A percentile compares a stretch with the other conserved stretches of the same genome.
phyloP scores from a whole-genome alignment of 345 rosid species.

The Pugionium dolabratum region DNA sequence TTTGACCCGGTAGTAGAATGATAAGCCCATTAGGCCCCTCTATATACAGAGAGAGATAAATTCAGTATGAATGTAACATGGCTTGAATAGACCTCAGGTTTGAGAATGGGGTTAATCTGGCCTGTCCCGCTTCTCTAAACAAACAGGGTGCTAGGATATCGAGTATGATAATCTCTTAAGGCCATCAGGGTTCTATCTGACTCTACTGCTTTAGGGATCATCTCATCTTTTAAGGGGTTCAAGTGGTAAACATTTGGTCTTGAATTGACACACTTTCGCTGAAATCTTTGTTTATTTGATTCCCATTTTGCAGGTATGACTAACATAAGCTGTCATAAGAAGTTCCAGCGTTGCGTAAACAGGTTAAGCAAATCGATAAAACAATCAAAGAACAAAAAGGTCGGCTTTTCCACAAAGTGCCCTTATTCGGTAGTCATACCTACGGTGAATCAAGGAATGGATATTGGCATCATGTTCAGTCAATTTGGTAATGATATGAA shows the following conservation, averaged over 20 bases:
- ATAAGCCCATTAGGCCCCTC: constrained; percentile 1
- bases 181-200: not conserved
- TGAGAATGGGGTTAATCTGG: not conserved
- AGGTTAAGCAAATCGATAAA: constrained; percentile 69
- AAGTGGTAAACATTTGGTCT: constrained; percentile 9
- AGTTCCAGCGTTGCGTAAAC: constrained; percentile 73
- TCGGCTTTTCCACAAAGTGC: constrained; percentile 66
- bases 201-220: not conserved
- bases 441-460: constrained; percentile 90
- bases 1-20: not conserved
- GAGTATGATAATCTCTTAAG: not conserved
- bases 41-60: not conserved
- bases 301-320: constrained; percentile 52
- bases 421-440: constrained; percentile 75
- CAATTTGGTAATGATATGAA: constrained; percentile 58
- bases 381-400: constrained; percentile 40
- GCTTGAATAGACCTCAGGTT: constrained; percentile 4
- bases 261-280: not conserved
- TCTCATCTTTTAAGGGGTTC: not conserved
- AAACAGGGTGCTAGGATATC: not conserved
- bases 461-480: constrained; percentile 75
- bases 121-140: not conserved
- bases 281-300: constrained; percentile 3
- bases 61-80: not conserved
- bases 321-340: constrained; percentile 77